These are phyloP conservation scores for Neofusicoccum kwambonambiense DNA, from an alignment of 2,329 filamentous ascomycete genomes.

Conservation along the genomic window DNA sequence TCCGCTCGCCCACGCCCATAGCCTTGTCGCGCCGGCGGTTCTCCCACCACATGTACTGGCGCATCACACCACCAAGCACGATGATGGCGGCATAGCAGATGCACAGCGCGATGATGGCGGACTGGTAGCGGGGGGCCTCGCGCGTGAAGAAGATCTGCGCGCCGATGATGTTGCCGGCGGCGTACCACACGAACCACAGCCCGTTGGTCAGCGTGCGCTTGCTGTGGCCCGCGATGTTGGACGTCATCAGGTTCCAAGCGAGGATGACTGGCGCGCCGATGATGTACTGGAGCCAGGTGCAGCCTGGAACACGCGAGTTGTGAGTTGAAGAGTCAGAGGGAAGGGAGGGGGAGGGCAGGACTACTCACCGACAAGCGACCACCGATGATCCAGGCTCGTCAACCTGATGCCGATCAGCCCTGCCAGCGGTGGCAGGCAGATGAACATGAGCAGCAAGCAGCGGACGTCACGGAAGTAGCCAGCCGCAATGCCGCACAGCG, in stretches of 20 bases:
- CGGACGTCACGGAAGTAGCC: constrained; percentile 32
- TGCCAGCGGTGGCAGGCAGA: constrained; percentile 47
- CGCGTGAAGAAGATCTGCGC: constrained; percentile 48
- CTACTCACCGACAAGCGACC: constrained; percentile 45
- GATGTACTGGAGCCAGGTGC: constrained; percentile 54
- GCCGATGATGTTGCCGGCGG: constrained; percentile 50
- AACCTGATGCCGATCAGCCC: constrained; percentile 53
- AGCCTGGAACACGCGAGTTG: constrained; percentile 25
- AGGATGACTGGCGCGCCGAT: constrained; percentile 52
- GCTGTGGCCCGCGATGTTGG: constrained; percentile 49
- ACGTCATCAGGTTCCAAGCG: constrained; percentile 51
- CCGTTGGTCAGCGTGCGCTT: constrained; percentile 52
- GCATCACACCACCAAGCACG: constrained; percentile 30
- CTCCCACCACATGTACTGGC: constrained; percentile 33
- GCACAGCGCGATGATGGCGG: constrained; percentile 44
- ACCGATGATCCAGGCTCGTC: constrained; percentile 46
- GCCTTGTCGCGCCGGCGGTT: constrained; percentile 31
- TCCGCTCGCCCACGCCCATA: constrained; percentile 28
- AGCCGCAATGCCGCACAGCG: constrained; percentile 34
- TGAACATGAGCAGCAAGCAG: constrained; percentile 36
- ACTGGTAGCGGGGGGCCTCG: constrained; percentile 46
- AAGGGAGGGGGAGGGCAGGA: background rate
- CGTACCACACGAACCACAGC: constrained; percentile 51
- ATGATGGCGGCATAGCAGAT: constrained; percentile 47
- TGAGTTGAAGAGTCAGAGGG: background rate